These are phyloP conservation scores for Keithomyces neogunnii DNA, from an alignment of 2,329 filamentous ascomycete species.

Conservation along the genomic window DNA sequence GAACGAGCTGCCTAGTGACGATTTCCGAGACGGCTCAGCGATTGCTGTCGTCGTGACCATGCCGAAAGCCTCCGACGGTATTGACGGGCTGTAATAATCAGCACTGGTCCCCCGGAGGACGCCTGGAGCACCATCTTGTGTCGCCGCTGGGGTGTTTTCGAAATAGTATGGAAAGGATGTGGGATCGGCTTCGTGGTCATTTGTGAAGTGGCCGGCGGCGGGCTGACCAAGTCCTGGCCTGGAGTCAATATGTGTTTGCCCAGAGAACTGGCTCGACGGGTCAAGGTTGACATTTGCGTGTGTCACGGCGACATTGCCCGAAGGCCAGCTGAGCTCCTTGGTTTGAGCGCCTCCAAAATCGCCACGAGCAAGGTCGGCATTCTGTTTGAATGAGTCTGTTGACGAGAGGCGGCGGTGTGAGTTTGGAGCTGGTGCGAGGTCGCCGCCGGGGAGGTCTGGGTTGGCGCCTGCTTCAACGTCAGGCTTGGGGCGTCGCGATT, in stretches of 20 bases:
- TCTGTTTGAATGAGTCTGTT: slow-evolving; percentile 26
- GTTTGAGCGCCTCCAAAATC: slow-evolving; percentile 10
- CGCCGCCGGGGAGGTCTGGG: slow-evolving; percentile 8
- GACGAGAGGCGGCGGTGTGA: slow-evolving; percentile 25
- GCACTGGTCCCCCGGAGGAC: slow-evolving; percentile 28
- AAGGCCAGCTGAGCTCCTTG: slow-evolving; percentile 18
- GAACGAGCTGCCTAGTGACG: slow-evolving; percentile 26
- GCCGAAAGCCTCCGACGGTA: slow-evolving; percentile 32
- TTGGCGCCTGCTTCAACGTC: slow-evolving; percentile 23
- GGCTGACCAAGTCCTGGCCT: background rate
- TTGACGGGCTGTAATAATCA: slow-evolving; percentile 32
- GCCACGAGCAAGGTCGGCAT: slow-evolving; percentile 19
- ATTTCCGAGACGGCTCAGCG: slow-evolving; percentile 9
- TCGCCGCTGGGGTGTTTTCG: slow-evolving; percentile 20
- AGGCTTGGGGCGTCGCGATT: slow-evolving; percentile 11
- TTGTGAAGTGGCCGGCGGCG: background rate
- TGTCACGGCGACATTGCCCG: slow-evolving; percentile 8
- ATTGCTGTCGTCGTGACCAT: slow-evolving; percentile 22
- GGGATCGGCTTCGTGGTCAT: slow-evolving; percentile 7
- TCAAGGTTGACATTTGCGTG: background rate
- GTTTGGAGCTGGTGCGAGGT: slow-evolving; percentile 9
- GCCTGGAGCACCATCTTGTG: slow-evolving; percentile 19
- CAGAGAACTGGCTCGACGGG: background rate
- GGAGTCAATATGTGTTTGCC: background rate
- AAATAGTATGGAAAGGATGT: slow-evolving; percentile 9